A percentile compares a stretch with the other conserved stretches of the same genome.
These are phyloP conservation scores for Epichloe gansuensis DNA, from an alignment of 2,329 filamentous ascomycete species.

Conservation along the genomic window DNA sequence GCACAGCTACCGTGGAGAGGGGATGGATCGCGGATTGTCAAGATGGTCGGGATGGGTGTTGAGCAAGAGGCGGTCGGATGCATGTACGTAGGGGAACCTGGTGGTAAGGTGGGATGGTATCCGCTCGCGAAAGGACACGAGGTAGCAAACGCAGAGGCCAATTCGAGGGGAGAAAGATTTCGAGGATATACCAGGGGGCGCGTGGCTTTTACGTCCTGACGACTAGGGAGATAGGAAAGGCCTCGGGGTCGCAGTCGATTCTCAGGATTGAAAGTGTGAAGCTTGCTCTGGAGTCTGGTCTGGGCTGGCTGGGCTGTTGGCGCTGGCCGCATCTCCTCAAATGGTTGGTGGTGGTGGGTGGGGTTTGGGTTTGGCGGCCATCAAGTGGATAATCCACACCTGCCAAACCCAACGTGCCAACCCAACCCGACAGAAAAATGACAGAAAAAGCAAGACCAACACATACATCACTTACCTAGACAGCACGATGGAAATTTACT, in stretches of 20 bases:
- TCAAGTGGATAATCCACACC: too few relatives aligned
- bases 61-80: slow-evolving; percentile 5
- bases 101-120: not conserved
- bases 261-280: not conserved
- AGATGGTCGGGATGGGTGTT: not conserved
- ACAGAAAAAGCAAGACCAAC: too few relatives aligned
- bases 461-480: too few relatives aligned
- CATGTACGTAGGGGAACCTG: not conserved
- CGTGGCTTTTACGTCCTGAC: not conserved
- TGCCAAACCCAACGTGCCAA: too few relatives aligned
- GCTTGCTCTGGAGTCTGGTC: too few relatives aligned
- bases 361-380: too few relatives aligned
- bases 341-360: too few relatives aligned
- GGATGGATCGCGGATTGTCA: not conserved
- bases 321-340: too few relatives aligned
- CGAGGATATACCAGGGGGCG: not conserved
- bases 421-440: too few relatives aligned
- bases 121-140: not conserved
- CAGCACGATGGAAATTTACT: too few relatives aligned
- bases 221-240: not conserved
- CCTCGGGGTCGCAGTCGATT: not conserved
- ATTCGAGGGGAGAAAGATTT: not conserved
- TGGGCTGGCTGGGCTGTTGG: too few relatives aligned
- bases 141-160: not conserved
- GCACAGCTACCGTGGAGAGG: not conserved